A percentile compares a stretch with the other conserved stretches of the same genome.
Conservation (phyloP, 495 filamentous ascomycete genomes). For the Xylaria intraflava region DNA sequence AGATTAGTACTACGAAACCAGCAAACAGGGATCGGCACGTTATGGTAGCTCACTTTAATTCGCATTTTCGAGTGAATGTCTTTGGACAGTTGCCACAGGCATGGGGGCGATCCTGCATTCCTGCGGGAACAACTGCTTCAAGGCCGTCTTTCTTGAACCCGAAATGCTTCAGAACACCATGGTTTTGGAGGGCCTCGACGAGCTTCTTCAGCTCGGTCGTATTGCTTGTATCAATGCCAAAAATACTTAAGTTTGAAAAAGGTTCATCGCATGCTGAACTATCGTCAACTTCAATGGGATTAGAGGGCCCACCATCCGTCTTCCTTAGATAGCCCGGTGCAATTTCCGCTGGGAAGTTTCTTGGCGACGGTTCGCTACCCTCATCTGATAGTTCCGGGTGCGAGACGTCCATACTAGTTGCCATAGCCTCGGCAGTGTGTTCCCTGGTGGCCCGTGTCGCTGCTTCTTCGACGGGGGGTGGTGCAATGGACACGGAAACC, state of each 20-base stretch:
- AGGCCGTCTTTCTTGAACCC: conserved; percentile 26
- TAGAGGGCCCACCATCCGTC: neutral
- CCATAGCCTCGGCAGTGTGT: neutral
- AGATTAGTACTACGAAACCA: neutral
- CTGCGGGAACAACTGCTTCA: neutral
- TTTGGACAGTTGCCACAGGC: conserved; percentile 52
- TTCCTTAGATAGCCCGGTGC: neutral
- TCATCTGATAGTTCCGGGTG: neutral
- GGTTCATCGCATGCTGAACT: neutral
- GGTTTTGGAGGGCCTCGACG: conserved; percentile 12
- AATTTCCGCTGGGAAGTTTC: neutral
- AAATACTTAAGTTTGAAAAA: neutral
- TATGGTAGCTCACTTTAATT: conserved; percentile 56
- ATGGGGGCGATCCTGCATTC: conserved; percentile 30
- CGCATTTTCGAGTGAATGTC: conserved; percentile 52
- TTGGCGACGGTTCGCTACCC: neutral
- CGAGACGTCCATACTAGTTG: neutral
- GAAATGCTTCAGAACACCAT: conserved; percentile 22
- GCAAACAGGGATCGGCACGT: neutral
- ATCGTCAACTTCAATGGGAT: neutral
- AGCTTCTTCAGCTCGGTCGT: conserved; percentile 7
- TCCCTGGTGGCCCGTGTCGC: neutral
- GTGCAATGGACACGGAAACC: neutral
- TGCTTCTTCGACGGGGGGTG: neutral
- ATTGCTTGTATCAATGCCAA: conserved; percentile 7